Evolutionary conservation across 116 monocot species (phyloP), one percentile per base, ranked within the genome.

Genomic region (Phalaenopsis hybrid): DNA sequence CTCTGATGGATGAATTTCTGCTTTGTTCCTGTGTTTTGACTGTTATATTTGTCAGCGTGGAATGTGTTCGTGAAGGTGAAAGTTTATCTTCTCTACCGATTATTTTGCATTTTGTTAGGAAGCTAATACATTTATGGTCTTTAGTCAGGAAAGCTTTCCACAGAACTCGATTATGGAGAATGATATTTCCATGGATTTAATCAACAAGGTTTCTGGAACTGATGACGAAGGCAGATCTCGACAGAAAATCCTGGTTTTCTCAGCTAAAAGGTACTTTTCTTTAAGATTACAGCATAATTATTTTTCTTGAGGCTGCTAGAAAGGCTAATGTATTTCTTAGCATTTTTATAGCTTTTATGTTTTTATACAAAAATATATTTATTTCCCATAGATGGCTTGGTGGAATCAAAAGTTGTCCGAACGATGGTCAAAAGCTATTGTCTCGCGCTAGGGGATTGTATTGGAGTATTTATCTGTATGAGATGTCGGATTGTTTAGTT

Each of bases 201-300:
- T 97, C 74, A 94, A 92, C 69, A 93, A 83, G 83, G 86, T 97
- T 25, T 85, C 82, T 78, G 92, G 91, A 57, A 85, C 89, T 28
- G 93, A 97, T 79, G 97, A 94, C 73, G 94, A 97, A 85, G 93
- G 94, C 75, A 84, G 93, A 9, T 92, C 92, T 88, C 92, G 94
- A 43, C 97, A 97, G 82, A 84, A 90, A 76, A 93, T 97, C 82
- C 93, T 97, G 57, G 75, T 91, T 34, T 94, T 94, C 86, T 94
- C 97, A 85, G 97, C 97, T 79, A 94, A 88, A 89, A 91, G 92
- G 95, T 95, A 44, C 33, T 31, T 48, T 34, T 59, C 76, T 16
- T 44, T 44, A 52, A 20, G 6, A 45, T 46, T 61, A 18, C 59
- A 57, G 45, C 75, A 48, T 45, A 31, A 57, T 75, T 49, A 21